Base-by-base conservation (phyloP, 306 rosid genomes). In the Medicago truncatula region DNA sequence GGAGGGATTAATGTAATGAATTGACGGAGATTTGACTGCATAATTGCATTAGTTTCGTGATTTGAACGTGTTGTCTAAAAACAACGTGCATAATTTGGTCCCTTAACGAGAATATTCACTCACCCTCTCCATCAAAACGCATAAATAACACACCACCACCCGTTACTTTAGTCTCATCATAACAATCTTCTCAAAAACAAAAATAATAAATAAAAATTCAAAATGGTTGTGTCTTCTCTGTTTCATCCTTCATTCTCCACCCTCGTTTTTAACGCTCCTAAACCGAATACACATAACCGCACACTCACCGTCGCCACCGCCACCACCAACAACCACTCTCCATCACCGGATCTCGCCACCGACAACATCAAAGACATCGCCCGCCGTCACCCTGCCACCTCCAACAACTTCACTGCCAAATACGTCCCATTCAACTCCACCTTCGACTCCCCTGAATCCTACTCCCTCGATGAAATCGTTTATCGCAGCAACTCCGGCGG, bases 401-500 rank as follows among this genome's bases (percentile, higher is more conserved):
- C 31, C 9, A 61, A 77, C 67, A 54, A 67, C 57, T 92, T 92
- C 84, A 67, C 87, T 0, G 97, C 97, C 11, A 87, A 84, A 67
- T 92, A 92, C 57, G 96, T 92, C 4, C 96, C 97, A 9, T 92
- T 90, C 83, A 75, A 78, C 59, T 75, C 92, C 2, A 83, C 81
- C 0, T 44, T 79, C 69, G 77, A 84, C n/a, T 87, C 92, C 7
- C 1, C 79, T 7, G 97, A 92, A 78, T 86, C 52, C 38, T 92
- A 92, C 88, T 90, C 92, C 44, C 96, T 92, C 9, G 97, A 92
- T 59, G 97, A 92, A 60, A 76, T 92, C 85, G 91, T 92, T 28
- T 92, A 92, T 86, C 92, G 97, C 18, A 87, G 96, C 83, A 87
- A 84, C 14, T 90, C 97, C 17, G 97, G 93, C 5, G 92, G 89